Base-by-base conservation (phyloP, 129 eudicot genomes). In the Rutidosis leptorrhynchoides region DNA sequence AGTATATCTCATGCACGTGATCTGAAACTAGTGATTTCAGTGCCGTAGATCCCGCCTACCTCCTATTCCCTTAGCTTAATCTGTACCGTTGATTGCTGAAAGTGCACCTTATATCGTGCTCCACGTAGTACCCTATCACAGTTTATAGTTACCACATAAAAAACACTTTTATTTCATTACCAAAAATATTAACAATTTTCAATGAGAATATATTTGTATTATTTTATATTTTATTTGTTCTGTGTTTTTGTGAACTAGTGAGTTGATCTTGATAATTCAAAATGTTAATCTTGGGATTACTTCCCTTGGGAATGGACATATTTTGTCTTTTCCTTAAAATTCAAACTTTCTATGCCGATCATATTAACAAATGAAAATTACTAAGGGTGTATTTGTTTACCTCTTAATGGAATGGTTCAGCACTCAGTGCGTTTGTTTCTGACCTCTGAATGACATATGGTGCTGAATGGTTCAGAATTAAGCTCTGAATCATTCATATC, bases 251-350 rank as follows among this genome's bases (percentile, higher is more conserved):
- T 46, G 30, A 59, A 59, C 24, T 58, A 59, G 49, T 58, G 69
- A 25, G 74, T 75, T 75, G 79, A 74, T 69, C 48, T 59, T 35
- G 69, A 67, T 59, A 67, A 67, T 24, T 75, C 63, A 59, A 67
- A 67, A 58, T 67, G 48, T 23, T 24, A 67, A 33, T 74, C 74
- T 74, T 49, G 79, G 74, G 74, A 75, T 75, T 67, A 67, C 69
- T 67, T 58, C 29, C 29, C 63, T 67, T 67, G 79, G 74, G 63
- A 59, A 75, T 33, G 30, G 22, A 21, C 69, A 67, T 67, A 46
- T 10, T 74, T 74, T 74, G 79, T 74, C 69, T 67, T 74, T 74
- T 67, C 53, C 68, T 48, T 67, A 58, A 67, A 28, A 67, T 58
- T 67, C 37, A 58, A 75, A 75, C 56, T 51, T 67, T 67, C 21